Evolutionary conservation across 164 flowering plant genomes (phyloP).

Genomic region (Macadamia integrifolia): DNA sequence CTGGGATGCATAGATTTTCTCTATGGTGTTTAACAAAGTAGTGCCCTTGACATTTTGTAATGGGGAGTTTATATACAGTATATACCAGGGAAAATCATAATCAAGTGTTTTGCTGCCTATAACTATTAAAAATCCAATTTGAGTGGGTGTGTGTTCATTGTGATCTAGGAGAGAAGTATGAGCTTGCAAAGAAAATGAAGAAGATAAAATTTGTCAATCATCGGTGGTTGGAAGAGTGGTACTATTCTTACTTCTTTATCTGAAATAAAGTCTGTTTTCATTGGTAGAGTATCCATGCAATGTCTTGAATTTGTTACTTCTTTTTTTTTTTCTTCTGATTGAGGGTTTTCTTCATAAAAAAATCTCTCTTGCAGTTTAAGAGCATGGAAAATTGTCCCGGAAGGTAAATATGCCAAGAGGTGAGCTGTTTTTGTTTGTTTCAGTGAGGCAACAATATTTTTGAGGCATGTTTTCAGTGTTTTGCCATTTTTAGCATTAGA

Average conservation of each 20-base stretch:
- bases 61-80: too few species aligned
- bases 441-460: too few species aligned
- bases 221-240: slow-evolving; percentile 96
- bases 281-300: neutral
- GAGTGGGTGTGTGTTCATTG: neutral
- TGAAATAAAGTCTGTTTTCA: neutral
- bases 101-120: neutral
- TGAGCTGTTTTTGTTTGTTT: slow-evolving; percentile 16
- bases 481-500: neutral
- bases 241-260: slow-evolving; percentile 8
- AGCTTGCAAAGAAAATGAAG: slow-evolving; percentile 71
- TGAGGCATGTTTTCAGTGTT: too few species aligned
- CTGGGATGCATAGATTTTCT: too few species aligned
- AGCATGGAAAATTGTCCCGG: slow-evolving; percentile 83
- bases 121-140: too few species aligned
- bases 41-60: too few species aligned
- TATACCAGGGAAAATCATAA: neutral
- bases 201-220: slow-evolving; percentile 83
- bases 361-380: slow-evolving; percentile 56
- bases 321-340: neutral
- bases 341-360: neutral
- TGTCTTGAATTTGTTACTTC: neutral
- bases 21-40: too few species aligned
- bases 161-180: slow-evolving; percentile 82
- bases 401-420: slow-evolving; percentile 70